Evolutionary conservation across 805 yeast species (phyloP).

Genomic region (Candida pseudoglaebosa): DNA sequence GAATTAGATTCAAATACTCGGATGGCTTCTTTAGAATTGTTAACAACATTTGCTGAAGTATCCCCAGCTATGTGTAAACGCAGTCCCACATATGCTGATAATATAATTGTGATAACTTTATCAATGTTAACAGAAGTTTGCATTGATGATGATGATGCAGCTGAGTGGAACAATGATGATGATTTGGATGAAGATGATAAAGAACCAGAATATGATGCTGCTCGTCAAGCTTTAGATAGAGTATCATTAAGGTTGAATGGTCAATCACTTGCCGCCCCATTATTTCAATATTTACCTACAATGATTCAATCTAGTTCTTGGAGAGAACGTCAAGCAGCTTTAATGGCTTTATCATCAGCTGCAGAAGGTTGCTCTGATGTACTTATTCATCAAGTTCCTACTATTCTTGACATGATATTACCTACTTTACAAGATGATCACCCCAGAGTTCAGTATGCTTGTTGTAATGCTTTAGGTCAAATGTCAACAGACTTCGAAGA

Average conservation of each 20-base stretch:
- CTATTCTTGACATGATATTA: conserved; percentile 75
- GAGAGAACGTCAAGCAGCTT: conserved; percentile 95
- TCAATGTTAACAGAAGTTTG: conserved; percentile 92
- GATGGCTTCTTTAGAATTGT: conserved; percentile 80
- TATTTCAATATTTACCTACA: conserved; percentile 80
- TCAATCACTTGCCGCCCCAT: conserved; percentile 73
- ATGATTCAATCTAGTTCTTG: conserved; percentile 76
- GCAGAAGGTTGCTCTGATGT: conserved; percentile 97
- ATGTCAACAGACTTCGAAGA: conserved; percentile 96
- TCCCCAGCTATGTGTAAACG: conserved; percentile 93
- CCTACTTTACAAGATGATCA: conserved; percentile 86
- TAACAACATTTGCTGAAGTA: conserved; percentile 87
- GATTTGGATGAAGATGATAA: conserved; percentile 76
- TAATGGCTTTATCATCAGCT: conserved; percentile 94
- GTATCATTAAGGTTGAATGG: conserved; percentile 83
- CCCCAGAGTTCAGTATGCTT: conserved; percentile 94
- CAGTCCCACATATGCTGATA: conserved; percentile 65
- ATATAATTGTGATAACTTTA: conserved; percentile 69
- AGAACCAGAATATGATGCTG: conserved; percentile 85
- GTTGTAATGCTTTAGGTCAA: conserved; percentile 96
- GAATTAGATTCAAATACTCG: conserved; percentile 79
- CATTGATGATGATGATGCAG: conserved; percentile 79
- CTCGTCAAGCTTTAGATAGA: conserved; percentile 92
- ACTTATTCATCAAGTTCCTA: conserved; percentile 74
- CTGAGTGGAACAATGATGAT: conserved; percentile 79